phyloP scores from a whole-genome alignment of 2,329 filamentous ascomycete species.

The Penicillium capsulatum region DNA sequence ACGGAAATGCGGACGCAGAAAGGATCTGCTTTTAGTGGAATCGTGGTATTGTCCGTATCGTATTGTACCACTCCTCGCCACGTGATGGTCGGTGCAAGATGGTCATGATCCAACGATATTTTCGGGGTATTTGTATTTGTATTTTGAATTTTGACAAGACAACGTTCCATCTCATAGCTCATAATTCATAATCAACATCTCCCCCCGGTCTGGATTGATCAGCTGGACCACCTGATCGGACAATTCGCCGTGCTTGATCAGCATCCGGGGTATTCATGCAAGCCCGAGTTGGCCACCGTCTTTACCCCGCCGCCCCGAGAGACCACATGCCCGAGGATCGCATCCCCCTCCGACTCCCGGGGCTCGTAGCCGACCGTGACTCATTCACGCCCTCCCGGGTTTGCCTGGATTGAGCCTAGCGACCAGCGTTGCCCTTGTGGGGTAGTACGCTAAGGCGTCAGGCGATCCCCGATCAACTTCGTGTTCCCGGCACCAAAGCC shows the following conservation, averaged over 20 bases:
- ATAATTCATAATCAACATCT: too few species aligned
- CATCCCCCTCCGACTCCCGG: slow-evolving; percentile 3
- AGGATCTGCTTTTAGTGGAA: slow-evolving; percentile 13
- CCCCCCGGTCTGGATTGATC: too few species aligned
- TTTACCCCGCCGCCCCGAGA: neutral
- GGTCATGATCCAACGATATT: too few species aligned
- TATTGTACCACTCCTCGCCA: too few species aligned
- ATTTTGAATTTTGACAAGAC: too few species aligned
- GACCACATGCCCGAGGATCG: neutral
- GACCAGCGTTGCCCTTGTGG: slow-evolving; percentile 3
- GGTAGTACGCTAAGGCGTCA: slow-evolving; percentile 13
- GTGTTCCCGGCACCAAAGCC: slow-evolving; percentile 11
- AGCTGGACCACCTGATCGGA: slow-evolving; percentile 16
- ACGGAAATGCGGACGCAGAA: slow-evolving; percentile 18
- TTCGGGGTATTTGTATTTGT: too few species aligned
- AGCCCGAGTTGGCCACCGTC: too few species aligned
- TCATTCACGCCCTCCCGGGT: slow-evolving; percentile 13
- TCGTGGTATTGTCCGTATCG: neutral
- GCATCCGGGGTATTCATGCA: slow-evolving; percentile 11
- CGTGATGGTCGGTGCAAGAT: too few species aligned
- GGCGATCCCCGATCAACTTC: slow-evolving; percentile 8
- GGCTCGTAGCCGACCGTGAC: slow-evolving; percentile 16
- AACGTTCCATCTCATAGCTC: too few species aligned
- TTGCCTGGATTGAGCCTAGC: neutral
- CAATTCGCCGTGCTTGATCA: slow-evolving; percentile 12